Evolutionary conservation across 2,329 filamentous ascomycete genomes (phyloP).

Genomic region (Diaporthe helianthi): DNA sequence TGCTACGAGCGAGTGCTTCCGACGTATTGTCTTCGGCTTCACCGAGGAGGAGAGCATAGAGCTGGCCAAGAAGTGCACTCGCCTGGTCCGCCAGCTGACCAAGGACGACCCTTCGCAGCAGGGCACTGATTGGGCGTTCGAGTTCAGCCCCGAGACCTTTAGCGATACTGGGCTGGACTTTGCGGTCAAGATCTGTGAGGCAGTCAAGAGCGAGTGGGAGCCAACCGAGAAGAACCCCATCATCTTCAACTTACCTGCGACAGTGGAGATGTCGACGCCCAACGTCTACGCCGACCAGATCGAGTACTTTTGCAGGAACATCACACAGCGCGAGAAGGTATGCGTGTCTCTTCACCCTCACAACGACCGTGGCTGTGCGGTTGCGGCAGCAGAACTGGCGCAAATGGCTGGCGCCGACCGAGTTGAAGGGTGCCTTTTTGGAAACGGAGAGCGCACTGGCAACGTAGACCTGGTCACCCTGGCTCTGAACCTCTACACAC

Average conservation of each 20-base stretch:
- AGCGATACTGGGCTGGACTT: slow-evolving; percentile 89
- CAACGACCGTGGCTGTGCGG: slow-evolving; percentile 90
- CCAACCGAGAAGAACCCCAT: slow-evolving; percentile 80
- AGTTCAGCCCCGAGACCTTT: slow-evolving; percentile 88
- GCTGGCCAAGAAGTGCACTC: slow-evolving; percentile 84
- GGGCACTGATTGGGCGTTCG: slow-evolving; percentile 75
- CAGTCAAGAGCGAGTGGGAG: slow-evolving; percentile 92
- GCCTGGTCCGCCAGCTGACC: slow-evolving; percentile 86
- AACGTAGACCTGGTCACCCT: slow-evolving; percentile 96
- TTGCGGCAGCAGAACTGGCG: slow-evolving; percentile 88
- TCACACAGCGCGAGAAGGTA: slow-evolving; percentile 84
- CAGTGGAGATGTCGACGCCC: slow-evolving; percentile 92
- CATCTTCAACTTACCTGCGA: slow-evolving; percentile 97
- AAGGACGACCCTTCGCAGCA: slow-evolving; percentile 72
- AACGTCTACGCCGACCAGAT: slow-evolving; percentile 97
- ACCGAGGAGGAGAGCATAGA: slow-evolving; percentile 81
- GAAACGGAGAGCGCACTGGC: slow-evolving; percentile 93
- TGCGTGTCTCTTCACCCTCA: slow-evolving; percentile 92
- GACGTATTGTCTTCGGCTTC: slow-evolving; percentile 88
- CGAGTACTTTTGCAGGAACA: slow-evolving; percentile 90
- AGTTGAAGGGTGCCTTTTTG: slow-evolving; percentile 92
- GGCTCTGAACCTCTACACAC: slow-evolving; percentile 92
- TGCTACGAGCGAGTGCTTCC: slow-evolving; percentile 95
- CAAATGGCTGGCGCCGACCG: slow-evolving; percentile 97
- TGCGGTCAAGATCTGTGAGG: slow-evolving; percentile 83